A percentile compares a stretch with the other conserved stretches of the same genome.
These are phyloP conservation scores for Cytospora chrysosperma DNA, from an alignment of 2,329 filamentous ascomycete species.

Conservation along the genomic window DNA sequence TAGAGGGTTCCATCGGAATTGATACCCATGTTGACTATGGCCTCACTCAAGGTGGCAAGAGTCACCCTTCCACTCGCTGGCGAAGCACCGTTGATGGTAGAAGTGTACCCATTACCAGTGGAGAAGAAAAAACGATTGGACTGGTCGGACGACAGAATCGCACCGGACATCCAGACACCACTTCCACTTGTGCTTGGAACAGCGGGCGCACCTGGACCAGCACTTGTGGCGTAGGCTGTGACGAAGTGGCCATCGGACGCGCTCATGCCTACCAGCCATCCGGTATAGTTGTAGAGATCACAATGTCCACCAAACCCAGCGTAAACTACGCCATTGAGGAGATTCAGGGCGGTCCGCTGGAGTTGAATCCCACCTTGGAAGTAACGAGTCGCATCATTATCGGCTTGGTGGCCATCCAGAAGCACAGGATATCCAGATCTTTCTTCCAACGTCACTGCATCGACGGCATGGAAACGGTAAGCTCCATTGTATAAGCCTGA, in stretches of 20 bases:
- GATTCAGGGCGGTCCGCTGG: slow-evolving; percentile 39
- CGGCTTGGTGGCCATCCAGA: slow-evolving; percentile 44
- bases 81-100: slow-evolving; percentile 34
- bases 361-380: slow-evolving; percentile 47
- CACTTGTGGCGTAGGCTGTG: neutral
- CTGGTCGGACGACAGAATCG: slow-evolving; percentile 10
- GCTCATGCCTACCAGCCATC: slow-evolving; percentile 31
- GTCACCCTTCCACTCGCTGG: slow-evolving; percentile 35
- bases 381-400: slow-evolving; percentile 44
- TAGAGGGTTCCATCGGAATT: slow-evolving; percentile 22
- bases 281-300: slow-evolving; percentile 46
- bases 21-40: slow-evolving; percentile 43
- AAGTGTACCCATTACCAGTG: slow-evolving; percentile 34
- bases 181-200: slow-evolving; percentile 4
- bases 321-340: slow-evolving; percentile 41
- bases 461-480: slow-evolving; percentile 25
- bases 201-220: slow-evolving; percentile 19
- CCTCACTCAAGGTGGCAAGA: slow-evolving; percentile 43
- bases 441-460: slow-evolving; percentile 23
- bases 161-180: slow-evolving; percentile 10
- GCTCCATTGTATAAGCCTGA: slow-evolving; percentile 10
- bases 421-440: slow-evolving; percentile 40
- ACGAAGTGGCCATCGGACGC: slow-evolving; percentile 32
- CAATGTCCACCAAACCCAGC: slow-evolving; percentile 49
- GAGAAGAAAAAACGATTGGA: slow-evolving; percentile 28